Conservation (phyloP, 2,329 filamentous ascomycete genomes). For the Neospermospora avenae region DNA sequence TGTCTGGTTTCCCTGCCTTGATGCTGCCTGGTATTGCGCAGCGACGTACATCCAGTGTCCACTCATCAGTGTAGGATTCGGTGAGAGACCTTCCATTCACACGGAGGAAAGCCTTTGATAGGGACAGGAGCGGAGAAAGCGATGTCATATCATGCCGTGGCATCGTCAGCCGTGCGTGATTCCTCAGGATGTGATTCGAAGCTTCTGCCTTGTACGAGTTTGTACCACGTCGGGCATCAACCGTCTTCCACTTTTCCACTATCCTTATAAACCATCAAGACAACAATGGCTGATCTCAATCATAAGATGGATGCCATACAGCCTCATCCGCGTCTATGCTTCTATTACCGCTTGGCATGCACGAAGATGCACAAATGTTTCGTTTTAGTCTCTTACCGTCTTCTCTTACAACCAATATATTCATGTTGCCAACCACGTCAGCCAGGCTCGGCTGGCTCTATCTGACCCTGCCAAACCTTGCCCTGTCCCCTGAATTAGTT, state of each 20-base stretch:
- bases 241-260: not conserved
- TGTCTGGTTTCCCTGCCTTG: not conserved
- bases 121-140: not conserved
- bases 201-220: not conserved
- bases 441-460: not conserved
- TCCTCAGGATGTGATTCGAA: not conserved
- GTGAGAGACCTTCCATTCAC: not conserved
- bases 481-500: not conserved
- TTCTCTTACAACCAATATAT: not conserved
- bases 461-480: not conserved
- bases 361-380: not conserved
- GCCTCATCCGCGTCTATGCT: slow-evolving; percentile 3
- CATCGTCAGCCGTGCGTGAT: slow-evolving; percentile 5
- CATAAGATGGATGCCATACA: not conserved
- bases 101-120: not conserved
- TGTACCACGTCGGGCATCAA: slow-evolving; percentile 5
- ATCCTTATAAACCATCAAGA: too few species aligned
- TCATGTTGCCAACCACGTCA: not conserved
- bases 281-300: not conserved
- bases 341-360: not conserved
- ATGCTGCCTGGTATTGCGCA: not conserved
- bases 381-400: not conserved
- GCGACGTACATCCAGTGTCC: not conserved
- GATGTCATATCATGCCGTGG: not conserved
- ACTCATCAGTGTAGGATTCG: not conserved